Base-by-base conservation (phyloP, 208 protist genomes). In the Lotmaria passim region DNA sequence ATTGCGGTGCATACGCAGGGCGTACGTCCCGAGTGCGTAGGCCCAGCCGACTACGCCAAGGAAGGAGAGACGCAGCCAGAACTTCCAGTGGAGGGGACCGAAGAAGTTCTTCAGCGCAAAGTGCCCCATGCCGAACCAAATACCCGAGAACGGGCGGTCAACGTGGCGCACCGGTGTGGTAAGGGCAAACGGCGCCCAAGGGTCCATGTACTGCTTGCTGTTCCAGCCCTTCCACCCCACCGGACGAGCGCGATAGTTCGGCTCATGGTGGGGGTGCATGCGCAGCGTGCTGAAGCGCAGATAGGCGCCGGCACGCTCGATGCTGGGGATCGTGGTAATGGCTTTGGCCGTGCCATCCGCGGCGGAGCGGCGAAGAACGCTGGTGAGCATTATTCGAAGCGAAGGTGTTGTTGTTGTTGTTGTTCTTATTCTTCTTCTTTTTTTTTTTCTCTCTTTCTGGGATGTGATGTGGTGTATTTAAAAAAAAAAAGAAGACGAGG, bases 51-150 rank as follows among this genome's bases (percentile, higher is more conserved):
- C 57, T 5, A 80, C 51, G 41, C 88, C 88, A 52, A 83, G 78
- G 64, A 90, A 77, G 26, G 79, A 79, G 15, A 93, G 60, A 44
- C 88, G 85, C 21, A 79, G 31, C 62, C 67, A 78, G 50, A 93
- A 87, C 57, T 83, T 81, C 88, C 88, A 93, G 75, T 93, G 69
- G 44, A 85, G 59, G 5, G 78, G 61, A 19, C 88, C 88, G 44
- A 93, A 93, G 76, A 91, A 90, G 79, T 91, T 81, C 83, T 90
- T 89, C 46, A 91, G 33, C 15, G 88, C 85, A 53, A 93, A 91
- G 82, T 93, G 88, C 33, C 88, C 88, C 77, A 93, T 82, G 57
- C 80, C 88, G 71, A 91, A 93, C 88, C 88, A 93, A 15, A 87
- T 84, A 33, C 88, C 88, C 3, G 67, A 47, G 23, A 82, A 79